phyloP scores from a whole-genome alignment of 2,329 filamentous ascomycete species.

The Colletotrichum echinochloae region DNA sequence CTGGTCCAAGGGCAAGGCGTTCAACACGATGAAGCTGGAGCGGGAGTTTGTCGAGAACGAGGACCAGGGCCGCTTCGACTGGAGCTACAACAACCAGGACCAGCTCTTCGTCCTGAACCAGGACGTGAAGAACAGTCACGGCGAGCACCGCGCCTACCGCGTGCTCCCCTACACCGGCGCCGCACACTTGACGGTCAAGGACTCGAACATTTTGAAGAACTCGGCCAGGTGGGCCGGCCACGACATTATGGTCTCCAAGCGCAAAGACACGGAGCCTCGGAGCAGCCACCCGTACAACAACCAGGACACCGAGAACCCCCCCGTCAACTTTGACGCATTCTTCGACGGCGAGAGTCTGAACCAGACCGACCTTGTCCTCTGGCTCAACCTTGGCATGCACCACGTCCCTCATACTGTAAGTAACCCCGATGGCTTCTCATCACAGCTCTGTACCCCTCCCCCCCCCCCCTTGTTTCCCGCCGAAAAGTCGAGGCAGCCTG shows the following conservation, averaged over 20 bases:
- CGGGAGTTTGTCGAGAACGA: conserved; percentile 57
- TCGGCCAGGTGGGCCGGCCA: conserved; percentile 62
- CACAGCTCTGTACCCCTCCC: too few species aligned
- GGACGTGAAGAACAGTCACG: conserved; percentile 60
- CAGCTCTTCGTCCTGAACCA: conserved; percentile 65
- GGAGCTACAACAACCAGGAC: conserved; percentile 59
- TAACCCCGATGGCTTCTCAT: background rate
- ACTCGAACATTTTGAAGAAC: conserved; percentile 60
- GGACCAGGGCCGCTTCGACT: conserved; percentile 59
- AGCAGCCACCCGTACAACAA: conserved; percentile 59
- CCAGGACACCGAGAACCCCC: conserved; percentile 58
- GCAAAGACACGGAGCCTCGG: conserved; percentile 64
- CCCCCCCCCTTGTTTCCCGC: background rate
- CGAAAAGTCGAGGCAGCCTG: background rate
- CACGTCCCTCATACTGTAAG: conserved; percentile 64
- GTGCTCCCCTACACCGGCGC: conserved; percentile 55
- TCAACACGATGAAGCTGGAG: conserved; percentile 65
- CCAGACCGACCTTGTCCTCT: conserved; percentile 58
- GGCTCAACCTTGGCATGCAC: conserved; percentile 67
- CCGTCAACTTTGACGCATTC: conserved; percentile 63
- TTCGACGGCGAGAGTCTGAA: conserved; percentile 54
- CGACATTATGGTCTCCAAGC: conserved; percentile 63
- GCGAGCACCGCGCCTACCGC: conserved; percentile 65
- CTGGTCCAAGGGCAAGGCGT: conserved; percentile 60
- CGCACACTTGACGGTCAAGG: conserved; percentile 60